phyloP scores from a whole-genome alignment of 208 protist species.

The Leishmania gerbilli region DNA sequence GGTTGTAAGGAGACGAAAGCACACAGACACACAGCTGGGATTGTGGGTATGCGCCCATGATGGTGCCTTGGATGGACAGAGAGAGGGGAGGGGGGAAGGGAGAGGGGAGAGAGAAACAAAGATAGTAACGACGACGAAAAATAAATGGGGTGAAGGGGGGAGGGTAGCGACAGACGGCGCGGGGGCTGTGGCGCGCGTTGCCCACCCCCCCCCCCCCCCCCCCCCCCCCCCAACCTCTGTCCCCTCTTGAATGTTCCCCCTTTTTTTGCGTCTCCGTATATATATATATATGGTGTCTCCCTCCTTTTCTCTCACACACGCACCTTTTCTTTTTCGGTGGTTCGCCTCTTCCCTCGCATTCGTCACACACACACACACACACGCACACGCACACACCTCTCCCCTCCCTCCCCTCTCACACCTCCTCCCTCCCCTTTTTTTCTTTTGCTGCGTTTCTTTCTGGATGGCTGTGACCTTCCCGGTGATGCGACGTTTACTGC shows the following conservation, averaged over 20 bases:
- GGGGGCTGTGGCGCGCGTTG: not conserved
- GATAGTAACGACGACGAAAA: no score
- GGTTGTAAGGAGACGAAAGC: not conserved
- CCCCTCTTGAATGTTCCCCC: not conserved
- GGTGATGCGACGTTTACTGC: no score
- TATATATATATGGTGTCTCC: no score
- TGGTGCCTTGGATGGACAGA: not conserved
- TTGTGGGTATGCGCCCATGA: no score
- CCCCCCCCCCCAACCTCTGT: not conserved
- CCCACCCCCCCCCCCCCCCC: not conserved
- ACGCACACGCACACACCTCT: no score
- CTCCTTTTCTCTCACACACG: no score
- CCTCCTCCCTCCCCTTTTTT: no score
- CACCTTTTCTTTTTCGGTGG: not conserved
- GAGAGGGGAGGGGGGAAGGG: no score
- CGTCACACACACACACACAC: no score
- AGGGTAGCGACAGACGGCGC: not conserved
- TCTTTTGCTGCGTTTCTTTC: constrained; percentile 1
- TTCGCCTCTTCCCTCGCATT: not conserved
- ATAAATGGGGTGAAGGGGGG: not conserved
- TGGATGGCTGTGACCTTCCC: no score
- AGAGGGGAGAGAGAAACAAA: no score
- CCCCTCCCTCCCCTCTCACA: no score
- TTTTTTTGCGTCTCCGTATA: not conserved
- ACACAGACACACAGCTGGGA: not conserved